Base-by-base conservation (phyloP, 805 yeast species). In the Wickerhamiella galacta region DNA sequence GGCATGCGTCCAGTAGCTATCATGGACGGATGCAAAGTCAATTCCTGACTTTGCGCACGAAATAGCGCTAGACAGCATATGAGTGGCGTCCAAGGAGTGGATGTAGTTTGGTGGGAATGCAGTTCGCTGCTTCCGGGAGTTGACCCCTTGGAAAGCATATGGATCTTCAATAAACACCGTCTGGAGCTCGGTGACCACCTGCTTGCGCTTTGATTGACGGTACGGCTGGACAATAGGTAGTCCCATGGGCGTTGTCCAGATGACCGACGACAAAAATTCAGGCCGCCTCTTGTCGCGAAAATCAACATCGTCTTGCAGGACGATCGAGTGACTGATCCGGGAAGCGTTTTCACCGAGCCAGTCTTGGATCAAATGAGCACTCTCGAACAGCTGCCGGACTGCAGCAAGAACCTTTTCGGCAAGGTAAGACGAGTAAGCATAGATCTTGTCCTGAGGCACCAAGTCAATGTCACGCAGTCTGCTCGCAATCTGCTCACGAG, bases 1-100 rank as follows among this genome's bases (percentile, higher is more conserved):
- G 1, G 98, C 95, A 52, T 90, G 96, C 0, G 96, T 83, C 98
- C 98, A 87, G 53, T 80, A 87, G 1, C 96, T 87, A 53, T 87
- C 98, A 55, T 87, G 98, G 16, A 87, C 98, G 1, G 96, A 73
- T 0, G 96, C 95, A 63, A 90, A 87, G 9, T 72, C 61, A 31
- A 90, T 55, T 0, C 69, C 71, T 2, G 51, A 50, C 26, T 72
- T 64, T 4, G 76, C 71, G 53, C 95, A 82, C 16, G 72, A 72
- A 32, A 70, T 62, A 0, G 95, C 93, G 6, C 94, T 77, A 61
- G 85, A 58, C 32, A 90, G 62, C 98, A 87, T 90, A 53, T 87
- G 98, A 0, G 95, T 76, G 1, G 96, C 96, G 63, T 87, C 98
- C 37, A 87, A 61, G 0, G 96, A 87, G 52, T 87, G 98, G 33